phyloP scores from a whole-genome alignment of 192 early-diverging fungal genomes.

The Coemansia sp. region DNA sequence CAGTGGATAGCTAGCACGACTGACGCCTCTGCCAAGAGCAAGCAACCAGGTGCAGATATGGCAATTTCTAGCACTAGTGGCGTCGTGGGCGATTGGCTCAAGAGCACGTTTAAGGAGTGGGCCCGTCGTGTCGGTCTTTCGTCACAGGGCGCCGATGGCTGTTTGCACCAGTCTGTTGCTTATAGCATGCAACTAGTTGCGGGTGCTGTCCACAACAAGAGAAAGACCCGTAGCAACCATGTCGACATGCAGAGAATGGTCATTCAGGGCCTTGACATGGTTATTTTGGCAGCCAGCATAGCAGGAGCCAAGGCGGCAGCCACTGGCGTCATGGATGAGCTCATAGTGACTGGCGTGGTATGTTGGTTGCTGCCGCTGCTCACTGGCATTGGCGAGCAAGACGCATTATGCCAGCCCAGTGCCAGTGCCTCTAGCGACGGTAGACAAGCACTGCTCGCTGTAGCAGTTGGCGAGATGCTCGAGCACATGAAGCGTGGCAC shows the following conservation, averaged over 20 bases:
- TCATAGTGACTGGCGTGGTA: slow-evolving; percentile 6
- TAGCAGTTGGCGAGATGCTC: slow-evolving; percentile 21
- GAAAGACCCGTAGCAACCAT: not conserved
- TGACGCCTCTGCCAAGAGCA: not conserved
- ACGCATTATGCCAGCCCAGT: not conserved
- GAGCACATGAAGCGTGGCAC: slow-evolving; percentile 18
- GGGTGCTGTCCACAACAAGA: slow-evolving; percentile 4
- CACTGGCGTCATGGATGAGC: slow-evolving; percentile 9
- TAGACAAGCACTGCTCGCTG: not conserved
- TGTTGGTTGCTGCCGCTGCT: slow-evolving; percentile 42
- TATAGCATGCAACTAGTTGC: slow-evolving; percentile 25
- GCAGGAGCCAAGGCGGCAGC: not conserved
- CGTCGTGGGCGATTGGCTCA: slow-evolving; percentile 26
- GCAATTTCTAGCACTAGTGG: not conserved
- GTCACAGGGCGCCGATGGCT: not conserved
- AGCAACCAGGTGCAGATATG: not conserved
- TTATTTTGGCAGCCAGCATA: slow-evolving; percentile 35
- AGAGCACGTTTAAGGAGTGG: slow-evolving; percentile 36
- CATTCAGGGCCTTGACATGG: slow-evolving; percentile 36
- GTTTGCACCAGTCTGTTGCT: not conserved
- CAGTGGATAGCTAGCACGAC: slow-evolving; percentile 13
- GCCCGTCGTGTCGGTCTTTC: slow-evolving; percentile 7
- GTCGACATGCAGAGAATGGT: slow-evolving; percentile 15
- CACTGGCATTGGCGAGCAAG: slow-evolving; percentile 12
- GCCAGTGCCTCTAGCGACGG: not conserved